Evolutionary conservation across 805 yeast species (phyloP), one percentile per base, ranked within the genome.

Genomic region (Saturnispora saitoi): DNA sequence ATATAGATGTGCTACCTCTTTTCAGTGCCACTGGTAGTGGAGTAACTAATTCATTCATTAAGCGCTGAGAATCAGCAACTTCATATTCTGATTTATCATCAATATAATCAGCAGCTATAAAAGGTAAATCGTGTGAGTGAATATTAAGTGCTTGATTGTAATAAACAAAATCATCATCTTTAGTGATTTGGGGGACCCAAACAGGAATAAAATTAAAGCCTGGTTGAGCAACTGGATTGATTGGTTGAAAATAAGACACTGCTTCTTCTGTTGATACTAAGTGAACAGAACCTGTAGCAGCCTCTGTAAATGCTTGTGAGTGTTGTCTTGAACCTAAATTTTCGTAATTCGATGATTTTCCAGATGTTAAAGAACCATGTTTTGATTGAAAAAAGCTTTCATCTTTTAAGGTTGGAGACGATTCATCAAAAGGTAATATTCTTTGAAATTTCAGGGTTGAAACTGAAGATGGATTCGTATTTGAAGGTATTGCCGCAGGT

Each of bases 141-240:
- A 82, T 67, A 54, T 81, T 75, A 46, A 85, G 64, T 31, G 77
- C 77, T 30, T 78, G 75, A 56, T 81, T 79, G 62, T 77, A 80
- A 63, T 72, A 85, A 7, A 82, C 65, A 14, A 80, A 61, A 45
- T 74, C 74, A 19, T 80, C 83, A 45, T 71, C 73, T 11, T 70
- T 68, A 1, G 83, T 75, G n/a, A 75, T 65, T 43, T 75, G 72
- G 0, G 88, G 84, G 0, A 80, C 62, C 90, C 91, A 84, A 14
- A 75, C 62, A 0, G 78, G 76, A 3, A 58, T 52, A 48, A 65
- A 65, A 42, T 58, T 57, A 45, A 64, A 61, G 14, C 53, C 49
- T 1, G 64, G 61, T 40, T 61, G 59, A 4, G 55, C 22, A 3
- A 60, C 41, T 1, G 57, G 51, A 17, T 47, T 58, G 17, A 47